A percentile compares a stretch with the other conserved stretches of the same genome.
Conservation (phyloP, 805 yeast genomes). For the Candida khao-thaluensis region DNA sequence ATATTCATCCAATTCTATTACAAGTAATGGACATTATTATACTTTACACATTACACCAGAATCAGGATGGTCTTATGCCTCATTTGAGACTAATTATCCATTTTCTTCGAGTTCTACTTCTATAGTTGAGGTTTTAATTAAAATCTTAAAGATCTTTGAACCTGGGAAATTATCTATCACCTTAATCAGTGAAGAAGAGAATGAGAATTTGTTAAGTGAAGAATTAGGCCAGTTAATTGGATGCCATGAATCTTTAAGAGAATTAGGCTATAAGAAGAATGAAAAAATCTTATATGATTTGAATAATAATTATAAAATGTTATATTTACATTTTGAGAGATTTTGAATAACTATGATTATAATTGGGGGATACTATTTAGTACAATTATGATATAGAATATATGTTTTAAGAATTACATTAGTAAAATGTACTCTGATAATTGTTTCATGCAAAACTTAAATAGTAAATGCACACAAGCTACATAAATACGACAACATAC, state of each 20-base stretch:
- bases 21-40: constrained; percentile 52
- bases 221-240: constrained; percentile 17
- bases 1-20: constrained; percentile 81
- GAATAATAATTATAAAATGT: constrained; percentile 63
- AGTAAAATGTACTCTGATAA: no score
- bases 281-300: constrained; percentile 76
- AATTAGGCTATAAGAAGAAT: constrained; percentile 51
- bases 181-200: constrained; percentile 29
- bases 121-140: constrained; percentile 55
- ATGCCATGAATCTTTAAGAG: constrained; percentile 29
- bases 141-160: constrained; percentile 61
- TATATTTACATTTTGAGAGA: constrained; percentile 65
- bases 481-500: no score
- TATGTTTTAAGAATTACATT: no score
- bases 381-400: constrained; percentile 14
- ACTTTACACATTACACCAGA: constrained; percentile 96
- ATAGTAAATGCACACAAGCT: no score
- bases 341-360: constrained; percentile 5
- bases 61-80: constrained; percentile 90
- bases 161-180: constrained; percentile 72
- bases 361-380: constrained; percentile 24
- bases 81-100: constrained; percentile 87
- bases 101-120: constrained; percentile 38
- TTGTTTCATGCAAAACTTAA: no score
- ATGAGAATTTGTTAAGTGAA: constrained; percentile 6